These are phyloP conservation scores for Ilex asprella DNA, from an alignment of 257 asterid genomes.

Conservation along the genomic window DNA sequence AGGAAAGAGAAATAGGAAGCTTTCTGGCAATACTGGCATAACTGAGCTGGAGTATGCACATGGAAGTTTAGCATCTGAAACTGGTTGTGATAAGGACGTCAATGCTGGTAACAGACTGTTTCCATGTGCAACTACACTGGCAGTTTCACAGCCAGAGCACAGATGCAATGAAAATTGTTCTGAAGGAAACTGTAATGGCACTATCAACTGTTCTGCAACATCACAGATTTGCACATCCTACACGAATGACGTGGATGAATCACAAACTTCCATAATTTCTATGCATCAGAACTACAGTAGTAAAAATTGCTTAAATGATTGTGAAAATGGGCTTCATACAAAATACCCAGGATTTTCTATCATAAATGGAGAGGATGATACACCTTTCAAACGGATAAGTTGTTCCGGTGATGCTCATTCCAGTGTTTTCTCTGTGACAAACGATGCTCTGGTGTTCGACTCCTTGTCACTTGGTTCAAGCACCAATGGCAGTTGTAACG, in stretches of 20 bases:
- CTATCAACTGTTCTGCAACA: background rate
- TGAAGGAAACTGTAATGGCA: background rate
- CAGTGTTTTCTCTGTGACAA: background rate
- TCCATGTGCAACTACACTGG: background rate
- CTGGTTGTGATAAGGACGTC: background rate
- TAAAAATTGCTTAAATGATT: background rate
- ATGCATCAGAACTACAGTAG: background rate
- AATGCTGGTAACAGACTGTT: background rate
- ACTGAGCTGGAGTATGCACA: constrained; percentile 6
- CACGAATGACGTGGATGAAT: background rate
- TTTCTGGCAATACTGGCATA: constrained; percentile 9
- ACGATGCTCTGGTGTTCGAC: constrained; percentile 7
- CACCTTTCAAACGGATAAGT: background rate
- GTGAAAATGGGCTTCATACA: background rate
- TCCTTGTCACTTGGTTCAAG: constrained; percentile 10
- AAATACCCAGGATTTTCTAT: background rate
- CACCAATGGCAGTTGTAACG: constrained; percentile 8
- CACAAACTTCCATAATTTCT: background rate
- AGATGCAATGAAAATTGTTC: background rate
- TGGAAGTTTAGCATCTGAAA: constrained; percentile 10
- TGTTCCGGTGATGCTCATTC: constrained; percentile 9
- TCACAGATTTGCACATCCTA: background rate
- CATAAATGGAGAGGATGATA: background rate
- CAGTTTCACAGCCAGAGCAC: background rate
- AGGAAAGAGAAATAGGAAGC: constrained; percentile 12